phyloP scores from a whole-genome alignment of 768 basidiomycete genomes.

The Pulveroboletus sp. region DNA sequence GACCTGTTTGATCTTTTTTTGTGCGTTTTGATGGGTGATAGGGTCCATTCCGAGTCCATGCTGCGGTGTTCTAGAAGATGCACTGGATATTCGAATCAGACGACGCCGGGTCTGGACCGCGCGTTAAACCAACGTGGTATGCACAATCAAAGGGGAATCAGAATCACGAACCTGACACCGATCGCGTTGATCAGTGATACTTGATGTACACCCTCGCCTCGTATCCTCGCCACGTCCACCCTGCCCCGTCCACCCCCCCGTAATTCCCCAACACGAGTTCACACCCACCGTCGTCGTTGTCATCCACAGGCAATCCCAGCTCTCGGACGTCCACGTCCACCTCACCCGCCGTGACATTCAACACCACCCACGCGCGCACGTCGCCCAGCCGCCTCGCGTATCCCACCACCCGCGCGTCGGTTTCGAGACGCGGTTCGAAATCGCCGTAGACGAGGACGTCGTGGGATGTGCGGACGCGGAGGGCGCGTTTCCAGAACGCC shows the following conservation, averaged over 20 bases:
- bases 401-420: conserved; percentile 52
- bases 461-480: conserved; percentile 51
- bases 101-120: too few species aligned
- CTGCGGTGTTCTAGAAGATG: background rate
- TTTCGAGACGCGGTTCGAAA: conserved; percentile 47
- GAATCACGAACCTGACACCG: background rate
- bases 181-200: background rate
- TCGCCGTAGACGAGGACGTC: conserved; percentile 58
- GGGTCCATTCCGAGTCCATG: too few species aligned
- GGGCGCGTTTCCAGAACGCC: conserved; percentile 58
- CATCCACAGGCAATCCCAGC: background rate
- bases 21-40: too few species aligned
- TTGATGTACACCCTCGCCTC: conserved; percentile 28
- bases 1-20: too few species aligned
- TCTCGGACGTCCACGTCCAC: background rate
- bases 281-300: background rate
- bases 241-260: background rate
- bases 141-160: too few species aligned
- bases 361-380: conserved; percentile 36
- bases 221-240: conserved; percentile 23
- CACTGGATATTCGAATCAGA: too few species aligned
- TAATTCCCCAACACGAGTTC: conserved; percentile 29
- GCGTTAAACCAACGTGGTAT: background rate
- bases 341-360: conserved; percentile 43
- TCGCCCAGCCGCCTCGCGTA: conserved; percentile 44